phyloP scores from a whole-genome alignment of 345 rosid species.

The Syzygium aromaticum region DNA sequence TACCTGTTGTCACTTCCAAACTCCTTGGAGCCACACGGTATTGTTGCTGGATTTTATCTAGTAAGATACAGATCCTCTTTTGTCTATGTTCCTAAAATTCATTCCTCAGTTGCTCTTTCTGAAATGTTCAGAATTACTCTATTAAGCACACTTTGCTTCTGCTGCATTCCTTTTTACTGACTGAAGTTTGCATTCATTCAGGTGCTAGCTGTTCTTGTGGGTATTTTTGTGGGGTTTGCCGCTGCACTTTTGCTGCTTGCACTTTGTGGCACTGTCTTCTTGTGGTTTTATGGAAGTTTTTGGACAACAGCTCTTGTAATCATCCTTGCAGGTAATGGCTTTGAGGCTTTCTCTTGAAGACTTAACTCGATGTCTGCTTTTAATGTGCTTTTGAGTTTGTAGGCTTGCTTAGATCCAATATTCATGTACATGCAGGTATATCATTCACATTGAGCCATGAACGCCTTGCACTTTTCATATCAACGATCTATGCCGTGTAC shows the following conservation, averaged over 20 bases:
- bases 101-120: background rate
- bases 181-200: conserved; percentile 19
- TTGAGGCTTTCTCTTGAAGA: background rate
- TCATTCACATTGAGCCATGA: conserved; percentile 60
- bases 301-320: conserved; percentile 71
- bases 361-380: background rate
- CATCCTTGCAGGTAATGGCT: conserved; percentile 53
- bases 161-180: conserved; percentile 1
- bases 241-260: conserved; percentile 55
- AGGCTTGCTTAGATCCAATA: conserved; percentile 3
- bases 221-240: conserved; percentile 59
- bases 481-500: conserved; percentile 59
- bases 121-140: background rate
- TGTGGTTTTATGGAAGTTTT: conserved; percentile 94
- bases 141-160: background rate
- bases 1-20: background rate
- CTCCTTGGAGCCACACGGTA: background rate
- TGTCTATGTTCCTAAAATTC: background rate
- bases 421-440: conserved; percentile 41
- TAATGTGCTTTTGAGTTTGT: background rate
- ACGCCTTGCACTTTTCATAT: conserved; percentile 54
- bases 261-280: conserved; percentile 47
- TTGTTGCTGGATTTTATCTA: background rate
- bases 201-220: conserved; percentile 50
- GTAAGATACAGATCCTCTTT: background rate